These are phyloP conservation scores for Entomortierella lignicola DNA, from an alignment of 192 early-diverging fungal genomes.

Conservation along the genomic window DNA sequence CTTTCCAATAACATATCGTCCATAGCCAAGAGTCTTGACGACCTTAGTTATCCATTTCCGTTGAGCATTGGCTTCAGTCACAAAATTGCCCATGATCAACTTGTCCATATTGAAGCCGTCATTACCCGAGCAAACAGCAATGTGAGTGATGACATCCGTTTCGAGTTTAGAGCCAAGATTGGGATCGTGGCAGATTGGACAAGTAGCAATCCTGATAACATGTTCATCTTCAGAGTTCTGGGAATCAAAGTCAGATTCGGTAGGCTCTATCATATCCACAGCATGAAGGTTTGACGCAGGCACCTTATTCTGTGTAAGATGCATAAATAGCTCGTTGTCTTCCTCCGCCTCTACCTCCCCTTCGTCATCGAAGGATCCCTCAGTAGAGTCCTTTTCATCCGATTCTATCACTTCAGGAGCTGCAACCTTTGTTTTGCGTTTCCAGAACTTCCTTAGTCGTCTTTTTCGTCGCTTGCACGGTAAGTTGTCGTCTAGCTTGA, in stretches of 20 bases:
- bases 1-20: constrained; percentile 69
- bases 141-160: constrained; percentile 82
- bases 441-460: constrained; percentile 42
- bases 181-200: constrained; percentile 76
- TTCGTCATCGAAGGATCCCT: constrained; percentile 31
- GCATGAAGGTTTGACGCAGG: constrained; percentile 5
- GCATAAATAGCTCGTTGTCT: constrained; percentile 38
- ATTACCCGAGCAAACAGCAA: constrained; percentile 78
- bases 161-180: constrained; percentile 66
- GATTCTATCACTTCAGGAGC: neutral
- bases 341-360: constrained; percentile 39
- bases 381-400: neutral
- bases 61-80: constrained; percentile 79
- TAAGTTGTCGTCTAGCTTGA: constrained; percentile 33
- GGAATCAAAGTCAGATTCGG: constrained; percentile 43
- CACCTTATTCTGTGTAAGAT: constrained; percentile 32
- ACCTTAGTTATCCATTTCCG: constrained; percentile 76
- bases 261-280: constrained; percentile 38
- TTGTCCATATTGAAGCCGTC: constrained; percentile 77
- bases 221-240: constrained; percentile 61
- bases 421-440: constrained; percentile 8
- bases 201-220: constrained; percentile 72
- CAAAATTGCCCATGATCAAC: constrained; percentile 82
- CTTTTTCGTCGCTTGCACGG: constrained; percentile 29
- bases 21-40: constrained; percentile 74